Conservation (phyloP, 2,329 filamentous ascomycete genomes). For the Penicillium brasilianum region DNA sequence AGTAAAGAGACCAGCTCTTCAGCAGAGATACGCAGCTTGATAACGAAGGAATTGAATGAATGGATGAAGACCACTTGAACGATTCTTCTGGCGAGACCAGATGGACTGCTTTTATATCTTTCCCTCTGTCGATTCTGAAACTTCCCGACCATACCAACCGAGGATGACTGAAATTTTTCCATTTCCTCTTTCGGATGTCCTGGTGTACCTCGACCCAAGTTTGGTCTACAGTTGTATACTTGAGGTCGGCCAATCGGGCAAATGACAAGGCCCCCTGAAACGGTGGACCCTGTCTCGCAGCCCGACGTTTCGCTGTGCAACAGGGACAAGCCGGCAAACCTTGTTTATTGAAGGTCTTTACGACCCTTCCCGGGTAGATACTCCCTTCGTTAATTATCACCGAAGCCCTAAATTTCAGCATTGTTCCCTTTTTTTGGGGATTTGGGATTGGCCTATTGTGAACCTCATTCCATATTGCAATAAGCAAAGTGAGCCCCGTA, state of each 20-base stretch:
- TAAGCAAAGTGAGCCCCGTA: not conserved
- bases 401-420: conserved; percentile 6
- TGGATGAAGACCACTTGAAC: not conserved
- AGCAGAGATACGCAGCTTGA: not conserved
- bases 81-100: not conserved
- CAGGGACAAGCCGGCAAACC: not conserved
- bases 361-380: conserved; percentile 2
- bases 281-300: conserved; percentile 10
- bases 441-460: not conserved
- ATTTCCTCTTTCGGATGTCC: not conserved
- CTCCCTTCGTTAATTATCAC: not conserved
- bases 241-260: not conserved
- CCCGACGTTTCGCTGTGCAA: conserved; percentile 8
- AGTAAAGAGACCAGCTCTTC: conserved; percentile 30
- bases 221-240: not conserved
- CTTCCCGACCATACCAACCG: not conserved
- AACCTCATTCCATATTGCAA: not conserved
- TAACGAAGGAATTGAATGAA: not conserved
- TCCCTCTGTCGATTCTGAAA: not conserved
- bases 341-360: not conserved
- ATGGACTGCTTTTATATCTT: not conserved
- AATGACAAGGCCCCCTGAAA: not conserved
- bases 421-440: not conserved
- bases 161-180: not conserved
- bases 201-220: not conserved